Base-by-base conservation (phyloP, 2,329 filamentous ascomycete genomes). In the Mariannaea sp. region DNA sequence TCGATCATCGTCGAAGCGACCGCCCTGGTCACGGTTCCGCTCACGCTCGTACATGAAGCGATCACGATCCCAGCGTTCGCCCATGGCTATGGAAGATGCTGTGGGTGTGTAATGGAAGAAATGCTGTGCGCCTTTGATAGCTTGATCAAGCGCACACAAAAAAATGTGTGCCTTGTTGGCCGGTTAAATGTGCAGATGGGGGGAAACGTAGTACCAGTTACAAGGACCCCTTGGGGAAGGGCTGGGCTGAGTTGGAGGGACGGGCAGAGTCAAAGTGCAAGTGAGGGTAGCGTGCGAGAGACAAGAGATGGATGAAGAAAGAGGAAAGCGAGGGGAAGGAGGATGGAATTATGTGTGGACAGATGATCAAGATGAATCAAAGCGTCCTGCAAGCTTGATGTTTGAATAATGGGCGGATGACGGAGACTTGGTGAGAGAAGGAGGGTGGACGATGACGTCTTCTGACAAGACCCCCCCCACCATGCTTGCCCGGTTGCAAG, bases 51-150 rank as follows among this genome's bases (percentile, higher is more conserved):
- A 67, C 48, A 65, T 55, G 62, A 70, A 78, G 58, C 81, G 82
- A 57, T 82, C 82, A 40, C 75, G 76, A 62, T 86, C 81, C 81
- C 80, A 85, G 62, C 72, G 72, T 55, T 73, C 72, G 55, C 60
- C 64, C 68, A 70, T 70, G 54, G n/a, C n/a, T n/a, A 44, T 61
- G 42, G 17, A 52, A 53, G 42, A 27, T 26, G 40, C 19, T 20
- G 26, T 27, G 22, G 22, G 46, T 20, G 22, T n/a, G n/a, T n/a
- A n/a, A n/a, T n/a, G n/a, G n/a, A n/a, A n/a, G n/a, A n/a, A n/a
- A n/a, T n/a, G n/a, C n/a, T n/a, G n/a, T n/a, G n/a, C n/a, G n/a
- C n/a, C 26, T 16, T 44, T 20, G 10, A 9, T 13, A 29, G 22
- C 9, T 19, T 41, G 20, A 22, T 14, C 10, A 12, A 32, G 29